A percentile compares a stretch with the other conserved stretches of the same genome.
Conservation (phyloP, 2,329 filamentous ascomycete species). For the Pseudocercospora ulei region DNA sequence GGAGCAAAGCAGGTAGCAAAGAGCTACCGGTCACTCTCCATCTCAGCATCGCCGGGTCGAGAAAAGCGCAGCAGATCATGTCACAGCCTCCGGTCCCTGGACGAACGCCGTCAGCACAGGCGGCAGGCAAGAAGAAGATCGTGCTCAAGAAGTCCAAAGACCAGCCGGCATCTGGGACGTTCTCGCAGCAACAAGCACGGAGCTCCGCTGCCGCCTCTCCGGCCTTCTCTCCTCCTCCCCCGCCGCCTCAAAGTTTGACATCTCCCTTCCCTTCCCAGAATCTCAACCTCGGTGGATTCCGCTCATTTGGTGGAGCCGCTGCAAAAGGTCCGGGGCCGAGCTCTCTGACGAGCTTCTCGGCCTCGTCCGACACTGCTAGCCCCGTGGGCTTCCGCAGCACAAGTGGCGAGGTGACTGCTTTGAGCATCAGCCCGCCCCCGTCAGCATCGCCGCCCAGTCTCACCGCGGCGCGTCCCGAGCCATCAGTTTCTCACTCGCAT, state of each 20-base stretch:
- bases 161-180: slow-evolving; percentile 7
- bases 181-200: slow-evolving; percentile 2
- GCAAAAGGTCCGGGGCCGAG: slow-evolving; percentile 5
- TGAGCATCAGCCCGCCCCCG: slow-evolving; percentile 12
- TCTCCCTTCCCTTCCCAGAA: slow-evolving; percentile 17
- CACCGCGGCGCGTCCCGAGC: slow-evolving; percentile 1
- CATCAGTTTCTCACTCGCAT: slow-evolving; percentile 7
- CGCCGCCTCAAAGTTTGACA: slow-evolving; percentile 15
- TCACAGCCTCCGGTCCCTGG: slow-evolving; percentile 16
- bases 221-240: slow-evolving; percentile 10
- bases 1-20: slow-evolving; percentile 13
- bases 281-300: slow-evolving; percentile 27
- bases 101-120: slow-evolving; percentile 8
- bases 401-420: slow-evolving; percentile 9
- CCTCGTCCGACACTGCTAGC: slow-evolving; percentile 8
- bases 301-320: slow-evolving; percentile 20
- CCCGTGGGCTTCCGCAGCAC: slow-evolving; percentile 11
- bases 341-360: slow-evolving; percentile 11
- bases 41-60: slow-evolving; percentile 16
- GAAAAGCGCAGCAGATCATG: slow-evolving; percentile 21
- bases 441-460: slow-evolving; percentile 11
- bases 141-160: slow-evolving; percentile 11
- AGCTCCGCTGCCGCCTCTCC: slow-evolving; percentile 10
- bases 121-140: slow-evolving; percentile 12
- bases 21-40: slow-evolving; percentile 11